Percentiles rank a stretch among this genome's conserved stretches.
Conservation (phyloP, 495 filamentous ascomycete genomes). For the Penicillium samsonianum region DNA sequence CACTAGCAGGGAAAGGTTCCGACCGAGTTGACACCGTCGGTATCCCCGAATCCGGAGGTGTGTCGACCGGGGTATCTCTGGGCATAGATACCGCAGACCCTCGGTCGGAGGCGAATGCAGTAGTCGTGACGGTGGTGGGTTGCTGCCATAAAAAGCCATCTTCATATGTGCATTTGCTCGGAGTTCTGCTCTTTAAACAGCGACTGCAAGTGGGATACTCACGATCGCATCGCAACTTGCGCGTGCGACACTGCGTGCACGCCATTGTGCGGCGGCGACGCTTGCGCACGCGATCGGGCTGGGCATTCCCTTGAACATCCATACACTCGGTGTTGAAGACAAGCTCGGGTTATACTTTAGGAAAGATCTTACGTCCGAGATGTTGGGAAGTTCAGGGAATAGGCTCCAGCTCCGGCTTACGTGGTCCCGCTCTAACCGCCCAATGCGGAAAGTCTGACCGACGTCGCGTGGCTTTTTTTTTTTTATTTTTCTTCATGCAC, state of each 20-base stretch:
- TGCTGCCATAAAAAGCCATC: constrained; percentile 53
- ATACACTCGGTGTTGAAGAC: constrained; percentile 2
- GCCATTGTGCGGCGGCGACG: constrained; percentile 44
- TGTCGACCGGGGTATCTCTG: constrained; percentile 27
- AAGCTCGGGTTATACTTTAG: constrained; percentile 1
- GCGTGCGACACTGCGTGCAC: constrained; percentile 58
- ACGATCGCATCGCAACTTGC: constrained; percentile 72
- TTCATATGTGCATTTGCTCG: constrained; percentile 47
- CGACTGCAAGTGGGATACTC: constrained; percentile 64
- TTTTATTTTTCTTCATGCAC: neutral
- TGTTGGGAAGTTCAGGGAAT: constrained; percentile 3
- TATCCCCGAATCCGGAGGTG: constrained; percentile 41
- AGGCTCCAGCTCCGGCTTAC: constrained; percentile 14
- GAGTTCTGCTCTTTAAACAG: constrained; percentile 55
- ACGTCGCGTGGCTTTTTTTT: neutral
- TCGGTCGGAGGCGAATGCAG: constrained; percentile 33
- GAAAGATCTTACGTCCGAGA: constrained; percentile 8
- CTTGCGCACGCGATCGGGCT: constrained; percentile 41
- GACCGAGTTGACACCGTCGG: constrained; percentile 33
- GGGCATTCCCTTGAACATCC: constrained; percentile 17
- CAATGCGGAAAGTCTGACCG: constrained; percentile 23
- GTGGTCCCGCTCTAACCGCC: constrained; percentile 17
- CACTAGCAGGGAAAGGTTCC: constrained; percentile 24
- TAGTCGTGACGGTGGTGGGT: constrained; percentile 38
- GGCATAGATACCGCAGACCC: constrained; percentile 26